Evolutionary conservation across 352 stramenopile genomes (phyloP), one percentile per base, ranked within the genome.

Genomic region (Ophiocytium majus): DNA sequence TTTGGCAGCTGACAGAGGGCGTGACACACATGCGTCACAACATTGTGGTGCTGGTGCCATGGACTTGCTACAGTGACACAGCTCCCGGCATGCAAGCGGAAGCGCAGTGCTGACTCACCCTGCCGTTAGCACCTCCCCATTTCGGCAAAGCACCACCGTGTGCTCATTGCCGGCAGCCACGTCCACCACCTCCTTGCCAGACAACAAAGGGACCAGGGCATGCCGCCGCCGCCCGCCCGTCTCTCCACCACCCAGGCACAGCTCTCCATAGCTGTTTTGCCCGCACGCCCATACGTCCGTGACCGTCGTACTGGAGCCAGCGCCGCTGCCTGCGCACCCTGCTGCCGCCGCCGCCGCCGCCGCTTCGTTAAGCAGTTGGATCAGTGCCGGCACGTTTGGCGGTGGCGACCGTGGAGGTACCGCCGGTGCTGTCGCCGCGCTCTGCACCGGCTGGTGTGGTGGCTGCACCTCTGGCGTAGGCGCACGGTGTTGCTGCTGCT

Each of bases 251-350:
- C 92, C 94, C 43, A 57, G 14, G 43, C 43, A 57, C 10, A 98
- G 91, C 80, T 97, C 95, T 28, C 95, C 95, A 81, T 98, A 98
- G 28, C 93, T 96, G 76, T 98, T 98, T 85, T 98, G 95, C 0
- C 95, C 95, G 88, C 94, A 97, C 63, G 93, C 97, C 94, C 94
- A 98, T 0, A 97, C 94, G 90, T 97, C 93, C 19, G 64, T 50
- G n/a, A n/a, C n/a, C n/a, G n/a, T n/a, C n/a, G n/a, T n/a, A n/a
- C n/a, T n/a, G n/a, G n/a, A n/a, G 63, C 83, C 32, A 32, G 82
- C 63, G 37, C 49, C 10, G n/a, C 75, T 50, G 50, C 34, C 66
- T 32, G 35, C 0, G 28, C 63, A 37, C n/a, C 71, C 34, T 31
- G n/a, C 10, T 76, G 10, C 33, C 23, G 50, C 63, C 33, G 57